A percentile compares a stretch with the other conserved stretches of the same genome.
These are phyloP conservation scores for Phytophthora colocasiae DNA, from an alignment of 352 stramenopile genomes.

Conservation along the genomic window DNA sequence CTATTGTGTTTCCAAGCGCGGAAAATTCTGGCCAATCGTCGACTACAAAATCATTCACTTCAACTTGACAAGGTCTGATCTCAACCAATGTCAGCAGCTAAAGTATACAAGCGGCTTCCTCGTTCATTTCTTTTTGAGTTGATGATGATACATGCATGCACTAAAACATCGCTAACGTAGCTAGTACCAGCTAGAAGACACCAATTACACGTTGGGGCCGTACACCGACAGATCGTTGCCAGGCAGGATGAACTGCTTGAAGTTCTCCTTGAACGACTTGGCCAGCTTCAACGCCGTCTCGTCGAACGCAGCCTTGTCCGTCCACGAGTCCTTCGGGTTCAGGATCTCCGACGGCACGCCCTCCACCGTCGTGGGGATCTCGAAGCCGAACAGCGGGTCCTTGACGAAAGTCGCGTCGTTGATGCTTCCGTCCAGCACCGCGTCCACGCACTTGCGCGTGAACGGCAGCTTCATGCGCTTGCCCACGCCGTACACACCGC, in stretches of 20 bases:
- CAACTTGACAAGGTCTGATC: slow-evolving; percentile 21
- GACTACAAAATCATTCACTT: slow-evolving; percentile 33
- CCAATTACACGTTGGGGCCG: slow-evolving; percentile 56
- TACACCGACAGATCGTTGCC: slow-evolving; percentile 77
- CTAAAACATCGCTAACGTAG: slow-evolving; percentile 2
- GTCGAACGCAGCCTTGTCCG: slow-evolving; percentile 82
- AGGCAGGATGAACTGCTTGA: slow-evolving; percentile 86
- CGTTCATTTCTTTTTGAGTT: slow-evolving; percentile 14
- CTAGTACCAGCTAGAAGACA: background rate
- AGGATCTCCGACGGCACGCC: slow-evolving; percentile 80
- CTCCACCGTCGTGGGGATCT: slow-evolving; percentile 68
- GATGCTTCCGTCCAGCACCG: slow-evolving; percentile 75
- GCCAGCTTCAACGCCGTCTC: slow-evolving; percentile 80
- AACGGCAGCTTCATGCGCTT: slow-evolving; percentile 96
- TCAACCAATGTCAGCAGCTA: too few relatives aligned
- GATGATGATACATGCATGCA: slow-evolving; percentile 32
- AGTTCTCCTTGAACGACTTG: slow-evolving; percentile 83
- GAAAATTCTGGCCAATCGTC: background rate
- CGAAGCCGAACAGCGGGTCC: slow-evolving; percentile 77
- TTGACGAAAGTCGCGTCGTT: slow-evolving; percentile 70
- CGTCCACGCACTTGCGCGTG: slow-evolving; percentile 81
- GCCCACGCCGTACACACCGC: too few relatives aligned
- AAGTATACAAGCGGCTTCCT: background rate
- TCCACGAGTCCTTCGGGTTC: slow-evolving; percentile 80
- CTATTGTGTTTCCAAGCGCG: background rate